A percentile compares a stretch with the other conserved stretches of the same genome.
Conservation (phyloP, 139 green algal genomes). For the Chlorokybus atmophyticus region DNA sequence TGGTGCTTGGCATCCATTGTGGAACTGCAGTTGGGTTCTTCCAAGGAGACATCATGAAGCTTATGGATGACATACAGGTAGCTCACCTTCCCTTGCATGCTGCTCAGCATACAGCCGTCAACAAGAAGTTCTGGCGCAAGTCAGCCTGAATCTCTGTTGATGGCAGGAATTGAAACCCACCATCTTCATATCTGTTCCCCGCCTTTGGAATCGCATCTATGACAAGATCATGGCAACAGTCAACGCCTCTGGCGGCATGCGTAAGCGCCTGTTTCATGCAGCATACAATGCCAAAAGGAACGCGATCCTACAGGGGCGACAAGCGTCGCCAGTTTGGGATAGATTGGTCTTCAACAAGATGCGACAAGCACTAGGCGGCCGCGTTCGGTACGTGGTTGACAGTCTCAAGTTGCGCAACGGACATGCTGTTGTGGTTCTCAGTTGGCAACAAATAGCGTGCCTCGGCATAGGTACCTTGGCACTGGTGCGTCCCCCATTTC, state of each 20-base stretch:
- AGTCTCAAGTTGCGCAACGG: too few species aligned
- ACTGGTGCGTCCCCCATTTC: constrained; percentile 76
- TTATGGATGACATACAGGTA: constrained; percentile 37
- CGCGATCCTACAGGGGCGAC: constrained; percentile 38
- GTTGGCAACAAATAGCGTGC: too few species aligned
- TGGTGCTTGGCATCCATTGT: constrained; percentile 17
- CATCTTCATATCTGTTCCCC: constrained; percentile 74
- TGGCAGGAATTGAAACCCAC: constrained; percentile 54
- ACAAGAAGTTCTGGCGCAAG: too few species aligned
- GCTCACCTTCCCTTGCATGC: too few species aligned
- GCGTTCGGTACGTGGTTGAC: too few species aligned
- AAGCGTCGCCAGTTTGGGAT: constrained; percentile 68
- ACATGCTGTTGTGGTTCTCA: too few species aligned
- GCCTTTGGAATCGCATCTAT: constrained; percentile 95
- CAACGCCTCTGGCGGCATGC: constrained; percentile 11
- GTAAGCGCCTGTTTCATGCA: constrained; percentile 26
- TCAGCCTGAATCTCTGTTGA: too few species aligned
- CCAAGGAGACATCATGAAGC: constrained; percentile 30
- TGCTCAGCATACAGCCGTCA: too few species aligned
- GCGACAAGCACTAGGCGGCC: constrained; percentile 30
- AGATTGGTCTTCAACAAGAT: constrained; percentile 91
- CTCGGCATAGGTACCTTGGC: too few species aligned
- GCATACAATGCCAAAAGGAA: constrained; percentile 27
- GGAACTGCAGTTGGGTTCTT: constrained; percentile 30
- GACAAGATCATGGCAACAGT: constrained; percentile 44